phyloP scores from a whole-genome alignment of 768 basidiomycete species.

The Lactifluus pinguis region DNA sequence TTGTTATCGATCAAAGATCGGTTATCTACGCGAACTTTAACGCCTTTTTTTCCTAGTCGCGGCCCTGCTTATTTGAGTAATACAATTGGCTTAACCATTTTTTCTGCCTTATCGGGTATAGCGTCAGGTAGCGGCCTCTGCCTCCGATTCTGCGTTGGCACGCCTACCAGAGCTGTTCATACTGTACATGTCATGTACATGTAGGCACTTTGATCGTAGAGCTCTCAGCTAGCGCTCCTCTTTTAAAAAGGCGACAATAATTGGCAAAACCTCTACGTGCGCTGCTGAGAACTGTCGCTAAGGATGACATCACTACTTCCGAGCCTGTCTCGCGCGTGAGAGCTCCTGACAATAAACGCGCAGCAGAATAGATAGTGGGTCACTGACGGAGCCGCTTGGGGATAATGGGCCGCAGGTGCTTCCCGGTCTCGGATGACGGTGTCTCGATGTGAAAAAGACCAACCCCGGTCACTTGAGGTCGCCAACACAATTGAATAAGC shows the following conservation, averaged over 20 bases:
- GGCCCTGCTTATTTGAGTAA: not conserved
- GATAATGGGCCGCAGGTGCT: not conserved
- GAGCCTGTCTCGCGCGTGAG: not conserved
- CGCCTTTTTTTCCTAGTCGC: too few species aligned
- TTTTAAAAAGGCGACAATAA: not conserved
- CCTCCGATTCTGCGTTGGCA: not conserved
- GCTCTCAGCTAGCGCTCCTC: not conserved
- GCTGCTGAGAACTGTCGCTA: not conserved
- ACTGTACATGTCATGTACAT: not conserved
- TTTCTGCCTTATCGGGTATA: not conserved
- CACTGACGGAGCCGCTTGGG: not conserved
- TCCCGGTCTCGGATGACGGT: not conserved
- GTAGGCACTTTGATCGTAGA: not conserved
- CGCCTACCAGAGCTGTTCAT: not conserved
- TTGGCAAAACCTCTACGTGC: not conserved
- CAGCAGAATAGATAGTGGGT: not conserved
- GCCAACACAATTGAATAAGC: not conserved
- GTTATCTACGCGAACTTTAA: too few species aligned
- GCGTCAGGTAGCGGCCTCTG: not conserved
- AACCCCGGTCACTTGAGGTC: not conserved
- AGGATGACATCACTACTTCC: not conserved
- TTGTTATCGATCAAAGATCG: not conserved
- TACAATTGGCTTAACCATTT: conserved; percentile 2
- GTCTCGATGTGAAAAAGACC: not conserved
- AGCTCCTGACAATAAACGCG: conserved; percentile 1